Evolutionary conservation across 129 eudicot genomes (phyloP).

Genomic region (Lactuca sativa): DNA sequence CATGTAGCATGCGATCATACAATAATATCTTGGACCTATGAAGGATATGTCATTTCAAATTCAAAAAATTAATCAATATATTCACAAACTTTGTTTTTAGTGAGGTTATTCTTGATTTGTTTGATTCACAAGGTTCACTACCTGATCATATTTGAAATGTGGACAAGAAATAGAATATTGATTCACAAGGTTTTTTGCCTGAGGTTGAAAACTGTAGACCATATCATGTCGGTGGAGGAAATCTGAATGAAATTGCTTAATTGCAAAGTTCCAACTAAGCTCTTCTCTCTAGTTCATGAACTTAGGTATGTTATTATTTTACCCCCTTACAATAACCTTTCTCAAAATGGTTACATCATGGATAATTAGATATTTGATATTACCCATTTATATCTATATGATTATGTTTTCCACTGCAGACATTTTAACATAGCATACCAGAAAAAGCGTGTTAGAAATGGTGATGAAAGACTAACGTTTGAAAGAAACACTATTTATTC

Average conservation of each 20-base stretch:
- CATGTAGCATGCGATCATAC: too few relatives aligned
- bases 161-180: too few relatives aligned
- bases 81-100: too few relatives aligned
- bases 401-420: conserved; percentile 37
- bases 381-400: not conserved
- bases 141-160: too few relatives aligned
- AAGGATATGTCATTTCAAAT: too few relatives aligned
- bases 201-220: conserved; percentile 78
- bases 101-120: too few relatives aligned
- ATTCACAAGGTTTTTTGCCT: conserved; percentile 9
- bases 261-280: conserved; percentile 62
- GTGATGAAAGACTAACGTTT: conserved; percentile 81
- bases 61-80: too few relatives aligned
- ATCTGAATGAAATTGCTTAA: conserved; percentile 56
- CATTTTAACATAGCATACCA: conserved; percentile 66
- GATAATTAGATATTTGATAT: not conserved
- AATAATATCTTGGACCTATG: too few relatives aligned
- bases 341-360: not conserved
- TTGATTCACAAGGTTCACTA: too few relatives aligned
- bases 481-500: conserved; percentile 75
- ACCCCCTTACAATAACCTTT: too few relatives aligned
- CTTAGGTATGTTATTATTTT: conserved; percentile 50
- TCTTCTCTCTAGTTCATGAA: conserved; percentile 61
- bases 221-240: conserved; percentile 29
- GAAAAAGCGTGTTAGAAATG: conserved; percentile 70